Evolutionary conservation across 768 basidiomycete species (phyloP), one percentile per base, ranked within the genome.

Genomic region (Mycena sanguinolenta): DNA sequence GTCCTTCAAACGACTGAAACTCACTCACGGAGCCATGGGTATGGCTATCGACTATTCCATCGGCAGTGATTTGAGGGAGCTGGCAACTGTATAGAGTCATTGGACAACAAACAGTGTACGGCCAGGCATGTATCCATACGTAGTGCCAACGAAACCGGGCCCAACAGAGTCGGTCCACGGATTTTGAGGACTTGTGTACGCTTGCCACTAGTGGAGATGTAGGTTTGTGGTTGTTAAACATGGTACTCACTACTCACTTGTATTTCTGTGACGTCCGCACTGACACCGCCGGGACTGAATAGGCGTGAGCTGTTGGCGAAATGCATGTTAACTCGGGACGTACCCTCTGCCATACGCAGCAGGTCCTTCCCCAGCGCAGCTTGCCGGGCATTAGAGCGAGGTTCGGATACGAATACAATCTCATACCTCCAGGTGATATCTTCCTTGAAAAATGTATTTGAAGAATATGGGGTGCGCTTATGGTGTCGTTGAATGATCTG

Each of bases 381-480:
- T 73, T 64, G 46, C 19, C 39, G 21, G 19, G 12, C 27, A 39
- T 63, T 3, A 69, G 30, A 27, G 10, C 16, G 38, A 17, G 21
- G 39, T 25, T 13, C 14, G 9, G 9, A 23, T 12, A n/a, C 38
- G 21, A 34, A 25, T 6, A 39, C 34, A 32, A 30, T 38, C 4
- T n/a, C 25, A 28, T 42, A 70, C 72, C 61, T 80, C 86, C 86
- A 87, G 7, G 77, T 16, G 7, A 86, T 73, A 61, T 83, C 82
- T 75, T 88, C 87, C 58, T 83, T 82, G 75, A 86, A 85, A 70
- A 87, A 88, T 0, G 84, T 86, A 63, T 87, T 88, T 17, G 85
- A 84, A 0, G 76, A 77, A 73, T 87, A 88, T 4, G 87, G 86
- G 0, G 86, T 87, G 17, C 86, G 84, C 64, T 88, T 88, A 63